Evolutionary conservation across 1,284 basidiomycete genomes (phyloP), one percentile per base, ranked within the genome.

Genomic region (Sutorius eximius): DNA sequence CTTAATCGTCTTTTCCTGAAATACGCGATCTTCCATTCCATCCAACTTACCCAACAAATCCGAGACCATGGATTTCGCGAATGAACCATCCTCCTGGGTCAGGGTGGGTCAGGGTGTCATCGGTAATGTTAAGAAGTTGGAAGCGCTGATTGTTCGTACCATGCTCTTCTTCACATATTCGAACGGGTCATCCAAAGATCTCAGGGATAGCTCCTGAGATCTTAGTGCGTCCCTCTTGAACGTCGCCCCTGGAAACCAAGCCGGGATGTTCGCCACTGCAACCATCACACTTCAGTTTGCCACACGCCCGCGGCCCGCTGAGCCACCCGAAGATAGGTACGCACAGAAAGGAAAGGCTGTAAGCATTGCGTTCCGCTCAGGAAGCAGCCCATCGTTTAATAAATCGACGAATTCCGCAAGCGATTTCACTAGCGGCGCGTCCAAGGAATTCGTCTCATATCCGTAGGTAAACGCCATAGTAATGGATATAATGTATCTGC

Each of bases 381-480:
- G 67, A 8, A 57, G 50, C 16, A 69, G 20, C 3, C 65, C 59
- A 9, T 61, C 62, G 22, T 52, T 69, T 27, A 69, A 38, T n/a
- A 69, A 32, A 10, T 59, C 58, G 33, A 58, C 56, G 5, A 67
- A 52, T 20, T 71, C 68, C 1, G 56, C 33, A 5, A 69, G 45
- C 11, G 66, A 58, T 41, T 59, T 63, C 41, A 72, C 68, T 16
- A 71, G 52, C 2, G 66, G 68, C 12, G 56, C 64, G 12, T 70
- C 60, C 51, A 70, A 49, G 8, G 66, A 66, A 42, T 57, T 45
- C 15, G 43, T 58, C 44, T 72, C 59, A 16, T 72, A 67, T 30
- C 71, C 67, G 41, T 69, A 72, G 0, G 68, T 71, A 45, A 61
- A 58, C 1, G 57, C 50, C 65, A 71, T 66, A 1, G 67, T 72